Percentiles rank a stretch among this genome's conserved stretches.
These are phyloP conservation scores for Cryptococcus hybrid DNA, from an alignment of 1,284 basidiomycete species.

Conservation along the genomic window DNA sequence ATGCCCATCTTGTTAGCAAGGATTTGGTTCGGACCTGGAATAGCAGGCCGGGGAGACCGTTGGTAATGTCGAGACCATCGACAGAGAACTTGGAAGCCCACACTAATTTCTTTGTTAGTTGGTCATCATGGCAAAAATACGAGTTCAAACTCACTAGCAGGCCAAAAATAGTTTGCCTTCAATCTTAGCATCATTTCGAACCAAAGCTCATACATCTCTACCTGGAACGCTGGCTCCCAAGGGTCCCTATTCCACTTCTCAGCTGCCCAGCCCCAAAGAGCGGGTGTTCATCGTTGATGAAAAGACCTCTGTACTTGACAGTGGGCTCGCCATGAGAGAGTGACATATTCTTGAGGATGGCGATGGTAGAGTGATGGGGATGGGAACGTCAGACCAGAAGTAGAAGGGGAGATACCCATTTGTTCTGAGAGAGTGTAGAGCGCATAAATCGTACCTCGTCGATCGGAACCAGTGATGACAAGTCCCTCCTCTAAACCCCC, in stretches of 20 bases:
- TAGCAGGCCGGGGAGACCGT: constrained; percentile 10
- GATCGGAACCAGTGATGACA: constrained; percentile 65
- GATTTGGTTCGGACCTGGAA: constrained; percentile 57
- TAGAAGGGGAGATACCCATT: constrained; percentile 55
- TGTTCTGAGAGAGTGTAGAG: constrained; percentile 71
- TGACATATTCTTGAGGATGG: constrained; percentile 53
- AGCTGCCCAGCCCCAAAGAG: constrained; percentile 57
- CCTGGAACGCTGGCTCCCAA: constrained; percentile 37
- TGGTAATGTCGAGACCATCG: constrained; percentile 55
- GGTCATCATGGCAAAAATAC: neutral
- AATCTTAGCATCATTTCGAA: constrained; percentile 64
- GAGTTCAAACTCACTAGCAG: constrained; percentile 24
- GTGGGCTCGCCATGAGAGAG: constrained; percentile 66
- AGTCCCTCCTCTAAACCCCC: constrained; percentile 62
- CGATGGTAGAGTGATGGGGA: constrained; percentile 56
- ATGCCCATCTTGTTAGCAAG: constrained; percentile 66
- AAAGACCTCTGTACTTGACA: constrained; percentile 67
- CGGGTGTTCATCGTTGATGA: constrained; percentile 63
- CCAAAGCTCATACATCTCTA: constrained; percentile 59
- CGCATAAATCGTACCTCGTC: constrained; percentile 60
- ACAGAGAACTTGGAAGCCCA: constrained; percentile 61
- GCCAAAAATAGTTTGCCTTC: constrained; percentile 69
- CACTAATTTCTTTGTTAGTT: constrained; percentile 16
- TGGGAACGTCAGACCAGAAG: constrained; percentile 64
- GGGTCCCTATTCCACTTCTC: constrained; percentile 42